Percentiles rank a stretch among this genome's conserved stretches.
Conservation (phyloP, 2,329 filamentous ascomycete genomes). For the Neodidymelliopsis sp. region DNA sequence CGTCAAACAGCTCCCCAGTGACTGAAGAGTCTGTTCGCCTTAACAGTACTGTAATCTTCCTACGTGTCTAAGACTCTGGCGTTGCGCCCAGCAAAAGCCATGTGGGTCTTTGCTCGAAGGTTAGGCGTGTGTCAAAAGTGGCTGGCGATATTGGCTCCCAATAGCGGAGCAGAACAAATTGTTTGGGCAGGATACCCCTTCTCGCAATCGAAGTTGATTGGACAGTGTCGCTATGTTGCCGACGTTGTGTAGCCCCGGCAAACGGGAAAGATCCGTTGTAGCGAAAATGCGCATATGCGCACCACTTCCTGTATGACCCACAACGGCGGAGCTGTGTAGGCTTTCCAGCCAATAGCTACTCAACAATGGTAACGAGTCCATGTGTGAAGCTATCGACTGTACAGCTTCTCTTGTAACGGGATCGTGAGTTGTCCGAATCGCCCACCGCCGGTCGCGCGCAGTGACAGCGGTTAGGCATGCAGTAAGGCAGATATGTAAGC, state of each 20-base stretch:
- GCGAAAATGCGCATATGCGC: slow-evolving; percentile 17
- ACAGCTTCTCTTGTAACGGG: slow-evolving; percentile 25
- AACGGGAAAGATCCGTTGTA: slow-evolving; percentile 20
- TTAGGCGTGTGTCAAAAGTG: background rate
- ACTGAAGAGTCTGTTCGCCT: too few relatives aligned
- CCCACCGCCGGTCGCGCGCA: slow-evolving; percentile 39
- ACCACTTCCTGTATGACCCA: slow-evolving; percentile 21
- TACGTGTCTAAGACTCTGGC: background rate
- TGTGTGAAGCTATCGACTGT: slow-evolving; percentile 8
- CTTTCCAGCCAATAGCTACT: slow-evolving; percentile 16
- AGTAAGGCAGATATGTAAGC: slow-evolving; percentile 20
- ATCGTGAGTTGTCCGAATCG: slow-evolving; percentile 39
- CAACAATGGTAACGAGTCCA: background rate
- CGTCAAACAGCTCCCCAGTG: too few relatives aligned
- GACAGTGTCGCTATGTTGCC: slow-evolving; percentile 22
- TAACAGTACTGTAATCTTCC: background rate
- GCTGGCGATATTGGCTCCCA: background rate
- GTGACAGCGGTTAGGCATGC: slow-evolving; percentile 25
- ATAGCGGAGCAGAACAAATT: background rate
- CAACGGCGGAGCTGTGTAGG: slow-evolving; percentile 15
- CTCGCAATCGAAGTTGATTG: slow-evolving; percentile 10
- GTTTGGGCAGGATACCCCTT: background rate
- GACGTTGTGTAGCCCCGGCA: slow-evolving; percentile 38
- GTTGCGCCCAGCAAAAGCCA: too few relatives aligned
- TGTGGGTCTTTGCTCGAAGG: background rate